phyloP scores from a whole-genome alignment of 192 early-diverging fungal species.

The Backusella sp. region DNA sequence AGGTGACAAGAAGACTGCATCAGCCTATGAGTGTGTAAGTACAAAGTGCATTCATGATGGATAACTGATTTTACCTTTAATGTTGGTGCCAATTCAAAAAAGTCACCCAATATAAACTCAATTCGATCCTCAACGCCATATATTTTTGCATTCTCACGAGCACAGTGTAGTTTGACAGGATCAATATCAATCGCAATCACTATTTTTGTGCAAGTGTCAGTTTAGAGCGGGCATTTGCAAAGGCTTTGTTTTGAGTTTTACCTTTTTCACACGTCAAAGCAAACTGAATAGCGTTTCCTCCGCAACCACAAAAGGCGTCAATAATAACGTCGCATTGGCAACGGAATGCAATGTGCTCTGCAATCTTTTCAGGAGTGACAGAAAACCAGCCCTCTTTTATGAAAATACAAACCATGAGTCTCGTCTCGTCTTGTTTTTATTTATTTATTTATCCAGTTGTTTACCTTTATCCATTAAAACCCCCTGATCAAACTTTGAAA shows the following conservation, averaged over 20 bases:
- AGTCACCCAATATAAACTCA: conserved; percentile 91
- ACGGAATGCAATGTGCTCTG: conserved; percentile 72
- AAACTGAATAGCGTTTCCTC: conserved; percentile 97
- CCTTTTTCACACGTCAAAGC: conserved; percentile 79
- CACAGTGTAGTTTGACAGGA: conserved; percentile 72
- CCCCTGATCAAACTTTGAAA: conserved; percentile 84
- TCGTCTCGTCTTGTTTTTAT: neutral
- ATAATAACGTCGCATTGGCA: conserved; percentile 66
- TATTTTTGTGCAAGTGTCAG: neutral
- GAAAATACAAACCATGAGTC: neutral
- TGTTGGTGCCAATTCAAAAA: conserved; percentile 68
- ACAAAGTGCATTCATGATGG: neutral
- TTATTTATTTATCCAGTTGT: neutral
- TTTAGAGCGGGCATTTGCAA: neutral
- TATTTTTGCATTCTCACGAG: conserved; percentile 80
- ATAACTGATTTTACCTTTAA: conserved; percentile 48
- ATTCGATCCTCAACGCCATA: conserved; percentile 93
- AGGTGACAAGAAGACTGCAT: conserved; percentile 91
- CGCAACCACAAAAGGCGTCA: conserved; percentile 95
- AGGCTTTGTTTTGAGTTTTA: conserved; percentile 20
- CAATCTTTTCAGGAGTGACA: conserved; percentile 91
- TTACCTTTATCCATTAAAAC: conserved; percentile 81
- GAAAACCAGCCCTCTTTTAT: conserved; percentile 86
- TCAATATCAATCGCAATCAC: conserved; percentile 96
- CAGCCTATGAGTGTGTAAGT: conserved; percentile 52